Conservation (phyloP, 768 basidiomycete species). For the Leucocoprinus leucothites region DNA sequence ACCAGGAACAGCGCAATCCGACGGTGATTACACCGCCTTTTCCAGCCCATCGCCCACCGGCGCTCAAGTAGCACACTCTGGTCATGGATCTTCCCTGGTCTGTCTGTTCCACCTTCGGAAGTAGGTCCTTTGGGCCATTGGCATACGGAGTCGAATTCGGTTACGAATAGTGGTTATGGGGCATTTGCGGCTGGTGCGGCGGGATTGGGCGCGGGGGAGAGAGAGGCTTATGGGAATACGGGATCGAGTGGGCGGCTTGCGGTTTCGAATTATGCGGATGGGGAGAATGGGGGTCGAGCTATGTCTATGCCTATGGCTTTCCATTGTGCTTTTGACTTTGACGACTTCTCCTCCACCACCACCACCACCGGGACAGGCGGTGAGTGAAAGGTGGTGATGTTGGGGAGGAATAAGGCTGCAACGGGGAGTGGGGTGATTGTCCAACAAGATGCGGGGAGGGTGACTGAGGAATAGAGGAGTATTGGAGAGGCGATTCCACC, state of each 20-base stretch:
- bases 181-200: background rate
- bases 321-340: too few species aligned
- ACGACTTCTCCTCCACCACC: too few species aligned
- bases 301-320: too few species aligned
- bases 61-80: too few species aligned
- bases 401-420: too few species aligned
- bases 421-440: background rate
- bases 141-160: too few species aligned
- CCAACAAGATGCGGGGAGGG: slow-evolving; percentile 12
- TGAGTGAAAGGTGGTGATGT: background rate
- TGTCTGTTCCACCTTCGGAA: slow-evolving; percentile 6
- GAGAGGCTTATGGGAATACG: slow-evolving; percentile 16
- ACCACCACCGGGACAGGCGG: background rate
- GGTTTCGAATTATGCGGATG: too few species aligned
- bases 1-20: too few species aligned
- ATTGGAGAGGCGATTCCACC: slow-evolving; percentile 19
- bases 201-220: slow-evolving; percentile 19
- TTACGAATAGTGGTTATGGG: background rate
- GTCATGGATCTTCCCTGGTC: too few species aligned
- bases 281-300: too few species aligned
- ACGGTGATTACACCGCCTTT: too few species aligned
- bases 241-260: background rate
- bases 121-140: slow-evolving; percentile 1
- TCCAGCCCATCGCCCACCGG: too few species aligned
- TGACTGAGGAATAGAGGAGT: slow-evolving; percentile 8